These are phyloP conservation scores for Daldinia decipiens DNA, from an alignment of 495 filamentous ascomycete species.

Conservation along the genomic window DNA sequence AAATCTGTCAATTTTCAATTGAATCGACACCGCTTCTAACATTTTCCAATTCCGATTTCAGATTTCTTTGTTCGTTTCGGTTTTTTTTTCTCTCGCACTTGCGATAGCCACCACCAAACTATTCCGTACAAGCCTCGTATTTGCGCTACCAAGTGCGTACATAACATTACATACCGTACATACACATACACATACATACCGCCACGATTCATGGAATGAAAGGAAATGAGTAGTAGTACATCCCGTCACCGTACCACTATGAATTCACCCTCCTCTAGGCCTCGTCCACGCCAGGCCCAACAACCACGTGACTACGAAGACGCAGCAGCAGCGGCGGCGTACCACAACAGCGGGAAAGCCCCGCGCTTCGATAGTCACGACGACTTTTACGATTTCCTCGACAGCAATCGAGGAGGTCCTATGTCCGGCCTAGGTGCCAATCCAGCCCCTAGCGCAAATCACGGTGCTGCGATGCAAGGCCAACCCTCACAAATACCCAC, in stretches of 20 bases:
- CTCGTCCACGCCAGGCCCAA: conserved; percentile 42
- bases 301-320: conserved; percentile 44
- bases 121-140: not conserved
- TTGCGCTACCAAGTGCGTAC: not conserved
- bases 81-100: conserved; percentile 1
- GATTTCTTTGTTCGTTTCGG: conserved; percentile 24
- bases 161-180: not conserved
- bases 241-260: conserved; percentile 20
- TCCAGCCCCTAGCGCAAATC: conserved; percentile 12
- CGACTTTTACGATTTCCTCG: conserved; percentile 48
- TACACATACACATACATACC: too few relatives aligned
- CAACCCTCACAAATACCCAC: conserved; percentile 23
- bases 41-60: conserved; percentile 13
- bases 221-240: conserved; percentile 21
- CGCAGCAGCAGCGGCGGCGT: conserved; percentile 17
- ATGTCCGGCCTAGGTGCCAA: conserved; percentile 14
- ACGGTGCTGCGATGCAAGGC: conserved; percentile 24
- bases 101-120: conserved; percentile 7
- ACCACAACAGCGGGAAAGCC: conserved; percentile 34
- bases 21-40: conserved; percentile 16
- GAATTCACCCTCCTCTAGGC: conserved; percentile 38
- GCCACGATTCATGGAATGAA: conserved; percentile 3
- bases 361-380: conserved; percentile 47
- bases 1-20: conserved; percentile 37
- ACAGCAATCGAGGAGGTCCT: conserved; percentile 45